Evolutionary conservation across 2,329 filamentous ascomycete genomes (phyloP).

Genomic region (Aspergillus arachidicola): DNA sequence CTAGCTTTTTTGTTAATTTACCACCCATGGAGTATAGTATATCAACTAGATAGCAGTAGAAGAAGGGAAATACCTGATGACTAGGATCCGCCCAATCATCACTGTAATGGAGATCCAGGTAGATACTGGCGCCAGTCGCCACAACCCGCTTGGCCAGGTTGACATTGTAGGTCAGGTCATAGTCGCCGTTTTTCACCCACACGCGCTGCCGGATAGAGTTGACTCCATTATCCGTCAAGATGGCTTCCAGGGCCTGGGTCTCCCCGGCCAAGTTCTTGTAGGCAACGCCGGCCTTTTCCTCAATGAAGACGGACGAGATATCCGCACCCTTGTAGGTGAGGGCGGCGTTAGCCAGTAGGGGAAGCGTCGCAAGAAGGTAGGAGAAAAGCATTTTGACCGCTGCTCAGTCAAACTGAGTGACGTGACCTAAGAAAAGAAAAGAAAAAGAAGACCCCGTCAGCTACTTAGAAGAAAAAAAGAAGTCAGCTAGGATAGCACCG

Average conservation of each 20-base stretch:
- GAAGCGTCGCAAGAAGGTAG: slow-evolving; percentile 22
- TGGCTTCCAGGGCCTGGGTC: slow-evolving; percentile 61
- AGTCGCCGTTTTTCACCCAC: slow-evolving; percentile 70
- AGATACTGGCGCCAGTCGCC: slow-evolving; percentile 62
- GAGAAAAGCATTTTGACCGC: slow-evolving; percentile 17
- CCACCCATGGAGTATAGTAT: background rate
- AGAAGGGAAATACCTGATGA: slow-evolving; percentile 51
- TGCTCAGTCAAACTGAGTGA: background rate
- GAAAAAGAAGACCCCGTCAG: background rate
- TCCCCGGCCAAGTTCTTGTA: slow-evolving; percentile 63
- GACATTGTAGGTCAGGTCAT: slow-evolving; percentile 72
- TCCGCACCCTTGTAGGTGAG: slow-evolving; percentile 69
- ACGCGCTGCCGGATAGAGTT: slow-evolving; percentile 72
- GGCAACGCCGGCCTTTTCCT: slow-evolving; percentile 62
- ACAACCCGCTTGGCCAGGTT: slow-evolving; percentile 66
- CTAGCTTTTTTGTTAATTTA: slow-evolving; percentile 24
- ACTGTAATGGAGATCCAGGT: slow-evolving; percentile 67
- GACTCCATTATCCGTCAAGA: slow-evolving; percentile 63
- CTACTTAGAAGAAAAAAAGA: background rate
- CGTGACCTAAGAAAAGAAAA: background rate
- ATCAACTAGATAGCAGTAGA: background rate
- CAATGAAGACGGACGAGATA: slow-evolving; percentile 68
- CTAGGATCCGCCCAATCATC: slow-evolving; percentile 73
- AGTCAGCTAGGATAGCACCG: background rate
- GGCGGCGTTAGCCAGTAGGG: slow-evolving; percentile 39